These are phyloP conservation scores for Castanopsis chinensis DNA, from an alignment of 306 rosid species.

Conservation along the genomic window DNA sequence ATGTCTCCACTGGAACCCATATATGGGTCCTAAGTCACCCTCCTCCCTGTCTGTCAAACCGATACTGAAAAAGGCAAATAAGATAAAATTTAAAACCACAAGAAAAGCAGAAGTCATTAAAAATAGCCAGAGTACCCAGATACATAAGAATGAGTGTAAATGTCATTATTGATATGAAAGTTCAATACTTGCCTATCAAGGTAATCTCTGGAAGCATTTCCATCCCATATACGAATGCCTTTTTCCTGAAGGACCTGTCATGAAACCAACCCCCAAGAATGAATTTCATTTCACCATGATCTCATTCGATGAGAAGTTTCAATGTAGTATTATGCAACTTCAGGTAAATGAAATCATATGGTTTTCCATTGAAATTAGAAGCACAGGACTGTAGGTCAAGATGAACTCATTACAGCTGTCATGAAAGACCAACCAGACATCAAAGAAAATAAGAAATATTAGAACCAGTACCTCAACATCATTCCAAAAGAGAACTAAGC, in stretches of 20 bases:
- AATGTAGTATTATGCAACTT: neutral
- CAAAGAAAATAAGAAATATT: neutral
- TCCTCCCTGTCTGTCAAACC: constrained; percentile 84
- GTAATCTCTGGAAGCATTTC: constrained; percentile 93
- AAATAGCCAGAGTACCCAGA: neutral
- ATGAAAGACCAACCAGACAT: neutral
- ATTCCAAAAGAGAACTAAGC: neutral
- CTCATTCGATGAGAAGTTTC: constrained; percentile 14
- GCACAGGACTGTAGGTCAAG: neutral
- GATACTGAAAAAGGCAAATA: constrained; percentile 47
- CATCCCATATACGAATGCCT: constrained; percentile 92
- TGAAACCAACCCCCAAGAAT: constrained; percentile 22
- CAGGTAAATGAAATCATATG: neutral
- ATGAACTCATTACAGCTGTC: neutral
- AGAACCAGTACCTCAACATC: neutral
- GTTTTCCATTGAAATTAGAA: neutral
- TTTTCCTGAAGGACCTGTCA: constrained; percentile 87
- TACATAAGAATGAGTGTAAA: neutral
- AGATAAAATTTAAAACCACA: constrained; percentile 25
- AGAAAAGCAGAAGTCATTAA: neutral
- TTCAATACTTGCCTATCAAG: constrained; percentile 76
- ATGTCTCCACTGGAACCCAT: constrained; percentile 99
- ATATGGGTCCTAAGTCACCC: constrained; percentile 96
- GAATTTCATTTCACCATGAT: neutral
- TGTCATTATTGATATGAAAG: neutral